Evolutionary conservation across 2,329 filamentous ascomycete genomes (phyloP), one percentile per base, ranked within the genome.

Genomic region (Pseudocercospora ulei): DNA sequence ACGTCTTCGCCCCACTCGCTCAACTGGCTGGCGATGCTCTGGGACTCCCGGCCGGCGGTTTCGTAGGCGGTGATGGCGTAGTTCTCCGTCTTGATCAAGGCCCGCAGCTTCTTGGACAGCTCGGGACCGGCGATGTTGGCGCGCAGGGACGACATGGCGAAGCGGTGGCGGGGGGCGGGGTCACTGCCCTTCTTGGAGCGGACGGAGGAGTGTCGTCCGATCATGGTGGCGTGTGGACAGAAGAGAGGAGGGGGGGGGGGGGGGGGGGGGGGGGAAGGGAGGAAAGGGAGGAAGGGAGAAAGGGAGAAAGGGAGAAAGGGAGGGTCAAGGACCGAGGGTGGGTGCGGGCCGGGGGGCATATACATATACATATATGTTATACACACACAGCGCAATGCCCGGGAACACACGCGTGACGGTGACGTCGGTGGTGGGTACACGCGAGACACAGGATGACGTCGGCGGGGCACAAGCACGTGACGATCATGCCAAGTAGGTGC

Each of bases 1-100:
- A 87, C 95, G 44, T 82, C 75, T 65, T 96, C 87, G 41, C 90
- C 90, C 90, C 90, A 98, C 52, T 96, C 87, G 5, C 85, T 93
- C 28, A 98, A 75, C 67, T 96, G 88, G 7, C 78, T 77, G 9
- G 87, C 90, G 56, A 96, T 86, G 34, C 77, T 76, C 44, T 84
- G 66, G 41, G 86, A 82, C 67, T 95, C 88, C 43, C 80, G 81
- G 33, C 79, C 84, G 4, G 88, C 90, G 4, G 76, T 68, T 66
- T 94, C 85, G 65, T 95, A 81, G 33, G 83, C 81, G 34, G 73
- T 71, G 55, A 96, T 86, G 22, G 87, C 78, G 58, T 81, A 78
- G 69, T 95, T 96, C 64, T 92, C 82, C 34, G 82, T 83, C 68
- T 98, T 98, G 70, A 96, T 94, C 45, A 98, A 73, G 54, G 80